These are phyloP conservation scores for Stephanodiscus triporus DNA, from an alignment of 108 stramenopile species.

Conservation along the genomic window DNA sequence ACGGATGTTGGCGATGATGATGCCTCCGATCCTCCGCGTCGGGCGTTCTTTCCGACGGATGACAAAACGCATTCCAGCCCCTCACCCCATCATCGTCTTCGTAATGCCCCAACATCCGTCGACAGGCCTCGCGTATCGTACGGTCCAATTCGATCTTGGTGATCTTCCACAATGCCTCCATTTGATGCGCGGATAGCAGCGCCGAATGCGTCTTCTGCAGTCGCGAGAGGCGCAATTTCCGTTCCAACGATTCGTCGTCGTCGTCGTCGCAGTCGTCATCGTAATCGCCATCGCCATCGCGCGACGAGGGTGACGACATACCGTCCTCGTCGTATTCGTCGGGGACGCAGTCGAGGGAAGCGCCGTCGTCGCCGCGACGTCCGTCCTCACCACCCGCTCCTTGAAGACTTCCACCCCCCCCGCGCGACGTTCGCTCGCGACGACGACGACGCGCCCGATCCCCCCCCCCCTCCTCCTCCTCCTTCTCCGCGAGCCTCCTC, in stretches of 20 bases:
- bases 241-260: conserved; percentile 36
- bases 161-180: conserved; percentile 85
- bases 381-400: background rate
- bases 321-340: background rate
- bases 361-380: conserved; percentile 13
- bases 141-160: conserved; percentile 79
- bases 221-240: conserved; percentile 52
- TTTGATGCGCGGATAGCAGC: conserved; percentile 64
- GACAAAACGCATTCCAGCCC: conserved; percentile 64
- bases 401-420: background rate
- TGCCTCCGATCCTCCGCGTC: conserved; percentile 17
- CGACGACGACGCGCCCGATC: conserved; percentile 1
- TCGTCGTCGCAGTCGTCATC: conserved; percentile 8
- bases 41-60: conserved; percentile 50
- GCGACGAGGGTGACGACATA: background rate
- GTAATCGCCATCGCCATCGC: conserved; percentile 18
- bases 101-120: conserved; percentile 50
- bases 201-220: conserved; percentile 59
- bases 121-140: conserved; percentile 69
- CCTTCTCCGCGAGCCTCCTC: conserved; percentile 33
- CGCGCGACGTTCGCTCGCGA: background rate
- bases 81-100: conserved; percentile 14
- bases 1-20: conserved; percentile 6
- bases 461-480: background rate
- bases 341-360: background rate